These are phyloP conservation scores for Pseudotulostoma volvatum DNA, from an alignment of 495 filamentous ascomycete species.

Conservation along the genomic window DNA sequence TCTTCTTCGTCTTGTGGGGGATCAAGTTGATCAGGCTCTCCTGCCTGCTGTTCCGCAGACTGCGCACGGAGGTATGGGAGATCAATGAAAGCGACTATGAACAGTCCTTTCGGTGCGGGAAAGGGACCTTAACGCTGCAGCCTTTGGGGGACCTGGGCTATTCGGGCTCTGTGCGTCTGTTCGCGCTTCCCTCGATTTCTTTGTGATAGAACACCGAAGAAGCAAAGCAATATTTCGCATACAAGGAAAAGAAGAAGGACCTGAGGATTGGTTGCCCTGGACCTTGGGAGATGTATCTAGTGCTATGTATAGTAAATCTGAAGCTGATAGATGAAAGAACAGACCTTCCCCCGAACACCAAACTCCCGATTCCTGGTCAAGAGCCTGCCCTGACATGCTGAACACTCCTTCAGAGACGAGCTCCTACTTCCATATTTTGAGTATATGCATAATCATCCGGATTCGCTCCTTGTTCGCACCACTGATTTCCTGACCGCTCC, in stretches of 20 bases:
- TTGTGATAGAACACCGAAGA: no score
- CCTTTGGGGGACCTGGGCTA: conserved; percentile 42
- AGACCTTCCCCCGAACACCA: conserved; percentile 51
- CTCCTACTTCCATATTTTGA: conserved; percentile 37
- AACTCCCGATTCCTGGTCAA: conserved; percentile 49
- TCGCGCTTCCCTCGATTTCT: neutral
- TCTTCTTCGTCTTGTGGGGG: conserved; percentile 22
- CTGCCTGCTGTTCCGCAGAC: conserved; percentile 11
- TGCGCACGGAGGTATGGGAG: conserved; percentile 29
- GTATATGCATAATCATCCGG: conserved; percentile 39
- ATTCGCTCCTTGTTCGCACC: conserved; percentile 48
- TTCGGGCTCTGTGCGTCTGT: conserved; percentile 34
- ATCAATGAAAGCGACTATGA: conserved; percentile 39
- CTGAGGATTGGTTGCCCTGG: neutral
- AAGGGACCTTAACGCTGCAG: conserved; percentile 17
- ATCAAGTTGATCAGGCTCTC: conserved; percentile 20
- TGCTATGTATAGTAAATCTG: no score
- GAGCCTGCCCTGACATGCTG: conserved; percentile 46
- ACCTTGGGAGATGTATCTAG: no score
- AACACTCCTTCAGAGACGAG: conserved; percentile 47
- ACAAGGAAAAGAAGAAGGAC: neutral
- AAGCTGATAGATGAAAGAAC: no score
- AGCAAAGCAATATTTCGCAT: neutral
- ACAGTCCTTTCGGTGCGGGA: conserved; percentile 26
- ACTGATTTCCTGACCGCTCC: conserved; percentile 45